Base-by-base conservation (phyloP, 306 rosid species). In the Hippophae tibetana region DNA sequence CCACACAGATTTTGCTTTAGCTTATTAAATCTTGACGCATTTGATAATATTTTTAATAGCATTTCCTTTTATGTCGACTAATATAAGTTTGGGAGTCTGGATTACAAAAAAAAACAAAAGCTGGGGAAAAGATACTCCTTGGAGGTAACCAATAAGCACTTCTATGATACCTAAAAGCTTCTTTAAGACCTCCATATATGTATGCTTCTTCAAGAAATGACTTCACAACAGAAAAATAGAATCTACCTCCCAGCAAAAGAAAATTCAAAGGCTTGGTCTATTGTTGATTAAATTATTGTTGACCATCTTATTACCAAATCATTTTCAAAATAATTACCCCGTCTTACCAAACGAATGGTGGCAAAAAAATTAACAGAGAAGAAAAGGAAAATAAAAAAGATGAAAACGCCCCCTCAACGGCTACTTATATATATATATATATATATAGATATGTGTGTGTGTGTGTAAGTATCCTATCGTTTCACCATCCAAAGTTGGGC, bases 401-500 rank as follows among this genome's bases (percentile, higher is more conserved):
- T 67, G 95, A 87, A 79, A 82, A 66, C 67, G 40, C 68, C 83
- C 57, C 62, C 76, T 23, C 85, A 86, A 79, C 95, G 53, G 60
- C 87, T 70, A 61, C 61, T 62, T 54, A 18, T 64, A 42, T 40
- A 53, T 26, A 18, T 63, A 69, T 55, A 7, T 13, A 62, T 13
- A 25, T n/a, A n/a, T n/a, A n/a, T n/a, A n/a, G n/a, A n/a, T n/a
- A n/a, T n/a, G n/a, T n/a, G n/a, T n/a, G n/a, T n/a, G n/a, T n/a
- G n/a, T n/a, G n/a, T 60, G 69, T 45, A 18, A 18, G 42, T 60
- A 60, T 5, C 68, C 64, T 50, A 70, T 65, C 67, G 65, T 58
- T 57, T 72, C 67, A 52, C 71, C 5, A 69, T 69, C 84, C 73
- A 56, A 56, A 63, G 72, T 46, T 68, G 49, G 64, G 73, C 73